phyloP scores from a whole-genome alignment of 805 yeast genomes.

The Metschnikowia vanudenii region DNA sequence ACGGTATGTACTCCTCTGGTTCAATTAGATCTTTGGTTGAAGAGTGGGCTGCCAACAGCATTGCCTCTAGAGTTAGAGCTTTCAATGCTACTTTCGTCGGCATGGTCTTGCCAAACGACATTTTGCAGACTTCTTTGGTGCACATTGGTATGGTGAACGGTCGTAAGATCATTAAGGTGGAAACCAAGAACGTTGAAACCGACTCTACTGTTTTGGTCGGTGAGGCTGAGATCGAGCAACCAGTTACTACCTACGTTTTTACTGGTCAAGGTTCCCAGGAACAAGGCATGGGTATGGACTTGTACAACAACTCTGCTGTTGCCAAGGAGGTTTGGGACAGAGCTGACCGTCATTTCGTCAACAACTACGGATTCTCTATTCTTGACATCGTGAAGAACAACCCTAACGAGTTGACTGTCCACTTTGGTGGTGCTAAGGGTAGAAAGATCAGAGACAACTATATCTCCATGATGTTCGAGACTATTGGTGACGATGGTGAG shows the following conservation, averaged over 20 bases:
- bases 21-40: constrained; percentile 93
- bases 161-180: constrained; percentile 93
- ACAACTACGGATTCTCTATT: constrained; percentile 95
- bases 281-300: constrained; percentile 99
- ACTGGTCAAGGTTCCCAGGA: constrained; percentile 99
- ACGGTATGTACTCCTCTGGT: constrained; percentile 98
- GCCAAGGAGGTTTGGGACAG: constrained; percentile 97
- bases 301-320: constrained; percentile 84
- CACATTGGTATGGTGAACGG: constrained; percentile 99
- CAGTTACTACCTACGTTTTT: constrained; percentile 92
- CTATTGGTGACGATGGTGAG: constrained; percentile 79
- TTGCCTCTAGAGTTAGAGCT: constrained; percentile 92
- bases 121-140: constrained; percentile 80
- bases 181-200: constrained; percentile 79
- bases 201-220: constrained; percentile 78
- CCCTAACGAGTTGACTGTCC: constrained; percentile 92
- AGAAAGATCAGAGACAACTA: constrained; percentile 92
- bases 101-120: constrained; percentile 97
- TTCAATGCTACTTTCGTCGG: constrained; percentile 89
- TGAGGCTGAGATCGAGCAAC: constrained; percentile 99
- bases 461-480: constrained; percentile 96
- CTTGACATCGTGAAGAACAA: constrained; percentile 92
- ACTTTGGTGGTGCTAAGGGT: constrained; percentile 98
- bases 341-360: constrained; percentile 90
- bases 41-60: constrained; percentile 97